These are phyloP conservation scores for Gossypium longicalyx DNA, from an alignment of 345 rosid species.

Conservation along the genomic window DNA sequence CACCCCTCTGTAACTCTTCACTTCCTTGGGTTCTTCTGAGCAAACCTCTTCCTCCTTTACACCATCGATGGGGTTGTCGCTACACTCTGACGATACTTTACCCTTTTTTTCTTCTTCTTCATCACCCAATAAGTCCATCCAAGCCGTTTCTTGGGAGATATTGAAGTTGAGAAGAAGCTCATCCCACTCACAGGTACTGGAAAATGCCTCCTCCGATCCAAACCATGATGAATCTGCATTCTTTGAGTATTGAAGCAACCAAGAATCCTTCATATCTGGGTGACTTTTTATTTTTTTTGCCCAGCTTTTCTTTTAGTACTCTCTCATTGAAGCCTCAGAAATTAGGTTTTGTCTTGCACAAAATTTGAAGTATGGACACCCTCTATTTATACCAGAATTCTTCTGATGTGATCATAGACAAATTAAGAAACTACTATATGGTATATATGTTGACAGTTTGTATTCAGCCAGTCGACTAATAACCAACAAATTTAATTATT, in stretches of 20 bases:
- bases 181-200: conserved; percentile 24
- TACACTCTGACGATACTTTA: conserved; percentile 34
- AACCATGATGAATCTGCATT: conserved; percentile 22
- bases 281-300: not conserved
- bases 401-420: too few species aligned
- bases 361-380: not conserved
- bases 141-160: conserved; percentile 40
- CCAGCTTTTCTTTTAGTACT: too few species aligned
- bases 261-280: conserved; percentile 27
- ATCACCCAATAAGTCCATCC: conserved; percentile 30
- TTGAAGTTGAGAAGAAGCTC: conserved; percentile 25
- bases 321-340: not conserved
- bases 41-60: conserved; percentile 34
- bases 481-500: too few species aligned
- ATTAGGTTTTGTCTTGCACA: not conserved
- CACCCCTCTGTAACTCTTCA: conserved; percentile 54
- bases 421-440: too few species aligned
- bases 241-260: conserved; percentile 16
- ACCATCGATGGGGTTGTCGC: conserved; percentile 14
- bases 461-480: too few species aligned
- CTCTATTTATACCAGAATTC: too few species aligned
- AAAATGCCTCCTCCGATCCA: conserved; percentile 35
- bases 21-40: conserved; percentile 17
- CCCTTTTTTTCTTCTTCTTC: not conserved
- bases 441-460: too few species aligned